phyloP scores from a whole-genome alignment of 2,329 filamentous ascomycete genomes.

The Parastagonospora nodorum region DNA sequence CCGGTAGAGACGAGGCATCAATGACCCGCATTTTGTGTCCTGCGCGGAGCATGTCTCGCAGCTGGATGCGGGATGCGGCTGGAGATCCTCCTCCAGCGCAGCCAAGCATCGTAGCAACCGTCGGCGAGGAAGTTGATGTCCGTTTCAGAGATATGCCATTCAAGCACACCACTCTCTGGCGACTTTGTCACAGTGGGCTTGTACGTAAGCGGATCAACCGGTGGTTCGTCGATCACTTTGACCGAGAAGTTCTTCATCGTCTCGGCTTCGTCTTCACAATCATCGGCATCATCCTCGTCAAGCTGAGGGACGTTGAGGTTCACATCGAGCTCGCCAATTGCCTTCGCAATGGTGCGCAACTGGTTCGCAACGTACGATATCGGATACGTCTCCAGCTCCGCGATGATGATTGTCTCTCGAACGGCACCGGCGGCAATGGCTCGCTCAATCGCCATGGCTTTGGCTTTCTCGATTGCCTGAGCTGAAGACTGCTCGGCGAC shows the following conservation, averaged over 20 bases:
- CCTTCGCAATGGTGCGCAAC: conserved; percentile 1
- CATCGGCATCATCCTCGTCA: not conserved
- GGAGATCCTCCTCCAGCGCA: not conserved
- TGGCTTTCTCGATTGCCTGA: not conserved
- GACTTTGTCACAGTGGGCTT: not conserved
- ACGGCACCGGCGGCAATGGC: conserved; percentile 1
- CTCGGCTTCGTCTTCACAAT: not conserved
- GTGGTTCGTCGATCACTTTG: not conserved
- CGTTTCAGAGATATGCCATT: not conserved
- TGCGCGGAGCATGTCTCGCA: not conserved
- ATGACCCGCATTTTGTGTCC: not conserved
- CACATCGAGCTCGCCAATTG: not conserved
- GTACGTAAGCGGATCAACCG: not conserved
- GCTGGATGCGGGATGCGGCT: not conserved
- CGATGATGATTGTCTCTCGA: not conserved
- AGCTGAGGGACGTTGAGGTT: not conserved
- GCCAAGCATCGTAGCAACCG: not conserved
- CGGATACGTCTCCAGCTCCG: conserved; percentile 1
- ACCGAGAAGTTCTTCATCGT: not conserved
- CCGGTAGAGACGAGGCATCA: not conserved
- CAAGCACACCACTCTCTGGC: no score
- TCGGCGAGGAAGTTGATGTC: not conserved
- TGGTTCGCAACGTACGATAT: conserved; percentile 3
- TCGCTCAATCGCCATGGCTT: conserved; percentile 1
- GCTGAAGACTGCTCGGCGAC: conserved; percentile 44